Evolutionary conservation across 352 stramenopile genomes (phyloP), one percentile per base, ranked within the genome.

Genomic region (Plasmopara halstedii): DNA sequence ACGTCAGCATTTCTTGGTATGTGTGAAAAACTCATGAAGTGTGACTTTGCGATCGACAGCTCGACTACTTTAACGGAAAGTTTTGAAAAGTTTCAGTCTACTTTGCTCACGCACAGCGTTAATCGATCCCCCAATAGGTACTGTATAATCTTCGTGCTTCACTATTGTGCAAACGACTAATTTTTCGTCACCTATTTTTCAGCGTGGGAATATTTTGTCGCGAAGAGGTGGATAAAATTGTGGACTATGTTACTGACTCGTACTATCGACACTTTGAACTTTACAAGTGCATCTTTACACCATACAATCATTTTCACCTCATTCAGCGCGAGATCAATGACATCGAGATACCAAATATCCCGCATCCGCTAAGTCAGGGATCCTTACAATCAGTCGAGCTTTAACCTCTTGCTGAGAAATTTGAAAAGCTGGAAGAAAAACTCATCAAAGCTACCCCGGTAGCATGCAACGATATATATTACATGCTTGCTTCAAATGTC

Each of bases 201-300:
- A 87, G 74, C 26, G 72, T 87, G 17, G 47, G 59, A 13, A 57
- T 91, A 29, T 89, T 88, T 45, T 71, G 50, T 3, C 46, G 62
- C 14, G 35, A 56, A 1, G 66, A 91, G 20, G 76, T 87, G 7
- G 46, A 33, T 17, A 42, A 35, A 9, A 74, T 88, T 43, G 72
- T 89, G 20, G 79, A 93, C 39, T 87, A 77, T 53, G 61, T 91
- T 42, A 66, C 74, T 21, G 66, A 89, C 61, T 69, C 67, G 38
- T 93, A 93, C 62, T 93, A 82, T 45, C 71, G 81, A 18, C 78
- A 90, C 40, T 83, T 87, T 17, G 58, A 78, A 40, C 64, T 90
- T 21, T 86, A 93, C 68, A 88, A 90, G 60, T 70, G 56, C 50
- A 71, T 87, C 51, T 93, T 74, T 66, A 88, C 78, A 21, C 73